Conservation (phyloP, 2,329 filamentous ascomycete genomes). For the Lasiodiplodia hormozganensis region DNA sequence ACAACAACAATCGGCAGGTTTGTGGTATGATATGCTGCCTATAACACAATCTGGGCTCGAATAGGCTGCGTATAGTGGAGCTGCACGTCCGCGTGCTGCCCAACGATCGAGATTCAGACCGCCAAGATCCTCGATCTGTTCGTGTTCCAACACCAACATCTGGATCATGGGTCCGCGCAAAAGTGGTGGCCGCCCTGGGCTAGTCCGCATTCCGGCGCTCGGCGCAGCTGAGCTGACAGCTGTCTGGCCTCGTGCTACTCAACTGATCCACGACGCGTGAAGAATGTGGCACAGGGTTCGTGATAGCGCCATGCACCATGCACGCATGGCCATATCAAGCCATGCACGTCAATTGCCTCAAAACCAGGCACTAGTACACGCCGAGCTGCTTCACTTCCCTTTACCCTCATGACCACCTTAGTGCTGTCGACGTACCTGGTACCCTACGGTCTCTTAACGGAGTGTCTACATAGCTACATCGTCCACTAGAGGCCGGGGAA, state of each 20-base stretch:
- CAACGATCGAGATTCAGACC: conserved; percentile 6
- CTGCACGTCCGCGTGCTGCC: conserved; percentile 18
- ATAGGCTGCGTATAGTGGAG: conserved; percentile 1
- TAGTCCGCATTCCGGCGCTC: conserved; percentile 11
- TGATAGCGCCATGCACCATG: neutral
- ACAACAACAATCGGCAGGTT: neutral
- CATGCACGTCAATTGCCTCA: neutral
- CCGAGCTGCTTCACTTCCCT: neutral
- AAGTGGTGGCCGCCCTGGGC: conserved; percentile 9
- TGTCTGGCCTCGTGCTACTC: conserved; percentile 17
- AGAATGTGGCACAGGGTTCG: neutral
- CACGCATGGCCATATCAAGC: neutral
- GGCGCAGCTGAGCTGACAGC: conserved; percentile 11
- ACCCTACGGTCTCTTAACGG: neutral
- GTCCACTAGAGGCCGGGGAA: neutral
- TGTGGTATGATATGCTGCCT: neutral
- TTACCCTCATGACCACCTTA: neutral
- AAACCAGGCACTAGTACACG: neutral
- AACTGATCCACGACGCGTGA: conserved; percentile 13
- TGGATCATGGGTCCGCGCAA: conserved; percentile 12
- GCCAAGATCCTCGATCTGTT: conserved; percentile 12
- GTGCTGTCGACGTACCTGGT: neutral
- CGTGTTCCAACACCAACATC: conserved; percentile 8
- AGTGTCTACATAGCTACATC: neutral
- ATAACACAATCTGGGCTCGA: neutral